Evolutionary conservation across 2,329 filamentous ascomycete genomes (phyloP).

Genomic region (Sporothrix variecibatus): DNA sequence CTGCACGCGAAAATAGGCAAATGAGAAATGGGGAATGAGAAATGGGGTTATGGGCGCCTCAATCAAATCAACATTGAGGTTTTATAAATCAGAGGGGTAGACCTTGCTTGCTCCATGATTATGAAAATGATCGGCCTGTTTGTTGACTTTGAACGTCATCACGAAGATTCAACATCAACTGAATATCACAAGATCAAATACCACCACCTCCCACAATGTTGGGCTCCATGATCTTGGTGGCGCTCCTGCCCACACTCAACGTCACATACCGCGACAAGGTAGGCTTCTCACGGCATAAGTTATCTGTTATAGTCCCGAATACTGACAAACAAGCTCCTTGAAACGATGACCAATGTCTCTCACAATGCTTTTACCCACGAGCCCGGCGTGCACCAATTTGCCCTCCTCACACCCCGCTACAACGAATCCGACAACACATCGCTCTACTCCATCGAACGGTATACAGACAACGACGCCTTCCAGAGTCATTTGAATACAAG

Average conservation of each 20-base stretch:
- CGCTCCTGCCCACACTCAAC: conserved; percentile 20
- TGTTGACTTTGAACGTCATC: not conserved
- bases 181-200: not conserved
- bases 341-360: conserved; percentile 18
- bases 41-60: not conserved
- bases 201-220: not conserved
- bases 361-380: conserved; percentile 20
- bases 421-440: not conserved
- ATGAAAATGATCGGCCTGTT: not conserved
- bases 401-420: conserved; percentile 12
- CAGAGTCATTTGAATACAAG: conserved; percentile 15
- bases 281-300: not conserved
- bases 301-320: not conserved
- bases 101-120: not conserved
- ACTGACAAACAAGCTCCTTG: conserved; percentile 2
- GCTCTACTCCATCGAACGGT: conserved; percentile 21
- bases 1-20: conserved; percentile 15
- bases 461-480: conserved; percentile 7
- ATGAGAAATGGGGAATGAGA: not conserved
- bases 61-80: not conserved
- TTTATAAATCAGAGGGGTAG: not conserved
- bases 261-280: conserved; percentile 9
- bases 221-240: conserved; percentile 17
- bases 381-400: conserved; percentile 22
- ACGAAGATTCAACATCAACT: not conserved